phyloP scores from a whole-genome alignment of 257 asterid species.

The Nicotiana noctiflora region DNA sequence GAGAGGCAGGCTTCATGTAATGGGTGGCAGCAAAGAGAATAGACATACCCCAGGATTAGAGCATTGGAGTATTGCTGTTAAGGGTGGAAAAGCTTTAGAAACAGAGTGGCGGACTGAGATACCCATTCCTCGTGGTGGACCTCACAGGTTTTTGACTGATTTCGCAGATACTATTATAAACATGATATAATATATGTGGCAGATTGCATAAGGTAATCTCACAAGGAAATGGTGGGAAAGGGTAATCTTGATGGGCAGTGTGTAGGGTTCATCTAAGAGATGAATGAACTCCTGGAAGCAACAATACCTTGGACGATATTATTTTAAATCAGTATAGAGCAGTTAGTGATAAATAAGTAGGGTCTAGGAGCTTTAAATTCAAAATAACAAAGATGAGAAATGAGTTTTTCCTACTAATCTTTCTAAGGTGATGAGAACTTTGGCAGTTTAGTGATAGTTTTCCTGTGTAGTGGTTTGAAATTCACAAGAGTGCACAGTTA shows the following conservation, averaged over 20 bases:
- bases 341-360: not conserved
- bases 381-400: not conserved
- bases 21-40: conserved; percentile 97
- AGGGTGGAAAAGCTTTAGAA: conserved; percentile 75
- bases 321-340: not conserved
- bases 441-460: not conserved
- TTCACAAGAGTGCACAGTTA: not conserved
- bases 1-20: conserved; percentile 92
- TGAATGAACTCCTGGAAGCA: not conserved
- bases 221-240: not conserved
- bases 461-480: not conserved
- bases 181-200: not conserved
- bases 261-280: not conserved
- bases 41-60: conserved; percentile 65
- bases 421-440: not conserved
- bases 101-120: conserved; percentile 70
- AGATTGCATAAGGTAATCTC: not conserved
- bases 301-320: not conserved
- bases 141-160: conserved; percentile 57
- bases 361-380: not conserved
- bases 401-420: not conserved
- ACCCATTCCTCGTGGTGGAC: conserved; percentile 95
- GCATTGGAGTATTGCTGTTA: conserved; percentile 90
- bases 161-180: not conserved
- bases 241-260: not conserved